These are phyloP conservation scores for Gossypium aridum DNA, from an alignment of 441 rosid species.

Conservation along the genomic window DNA sequence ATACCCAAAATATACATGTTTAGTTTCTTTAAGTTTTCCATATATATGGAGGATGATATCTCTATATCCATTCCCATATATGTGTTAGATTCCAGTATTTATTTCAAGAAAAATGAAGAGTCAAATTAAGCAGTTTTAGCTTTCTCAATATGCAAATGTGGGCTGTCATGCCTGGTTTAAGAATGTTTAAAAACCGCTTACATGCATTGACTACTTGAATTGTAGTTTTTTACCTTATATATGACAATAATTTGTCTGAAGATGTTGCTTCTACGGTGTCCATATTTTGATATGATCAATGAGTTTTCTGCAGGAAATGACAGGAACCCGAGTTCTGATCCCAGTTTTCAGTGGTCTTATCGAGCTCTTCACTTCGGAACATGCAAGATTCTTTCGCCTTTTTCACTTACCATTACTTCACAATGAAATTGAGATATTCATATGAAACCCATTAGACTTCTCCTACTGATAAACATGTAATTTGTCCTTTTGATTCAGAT, in stretches of 20 bases:
- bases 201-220: background rate
- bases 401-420: background rate
- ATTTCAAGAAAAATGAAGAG: background rate
- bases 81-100: no score
- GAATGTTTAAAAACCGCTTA: background rate
- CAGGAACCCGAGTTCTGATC: conserved; percentile 63
- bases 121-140: background rate
- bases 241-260: background rate
- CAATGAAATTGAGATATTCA: background rate
- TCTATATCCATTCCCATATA: no score
- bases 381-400: conserved; percentile 36
- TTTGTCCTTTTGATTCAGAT: conserved; percentile 46
- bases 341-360: conserved; percentile 67
- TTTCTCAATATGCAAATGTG: background rate
- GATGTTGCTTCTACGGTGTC: background rate
- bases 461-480: background rate
- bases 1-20: no score
- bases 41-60: no score
- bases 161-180: background rate
- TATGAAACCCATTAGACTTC: background rate
- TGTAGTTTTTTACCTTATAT: background rate
- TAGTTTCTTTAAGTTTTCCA: no score
- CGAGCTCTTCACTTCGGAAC: conserved; percentile 57
- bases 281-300: background rate
- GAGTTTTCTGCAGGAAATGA: conserved; percentile 31